A percentile compares a stretch with the other conserved stretches of the same genome.
Conservation (phyloP, 2,329 filamentous ascomycete genomes). For the Fusarium nelsonii region DNA sequence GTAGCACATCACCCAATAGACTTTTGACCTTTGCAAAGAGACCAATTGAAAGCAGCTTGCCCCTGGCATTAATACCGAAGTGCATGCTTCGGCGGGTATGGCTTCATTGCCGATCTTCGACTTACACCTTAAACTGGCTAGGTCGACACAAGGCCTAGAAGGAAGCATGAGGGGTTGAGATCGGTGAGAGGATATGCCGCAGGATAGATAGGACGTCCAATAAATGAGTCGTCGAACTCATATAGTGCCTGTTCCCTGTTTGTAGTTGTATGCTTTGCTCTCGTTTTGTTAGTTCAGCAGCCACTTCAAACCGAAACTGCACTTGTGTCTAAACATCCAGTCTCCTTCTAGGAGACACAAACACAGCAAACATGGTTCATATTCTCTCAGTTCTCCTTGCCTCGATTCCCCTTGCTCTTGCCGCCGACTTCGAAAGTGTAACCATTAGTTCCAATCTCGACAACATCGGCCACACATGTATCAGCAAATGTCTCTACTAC, state of each 20-base stretch:
- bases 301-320: not conserved
- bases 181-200: slow-evolving; percentile 22
- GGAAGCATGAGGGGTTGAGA: not conserved
- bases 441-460: slow-evolving; percentile 36
- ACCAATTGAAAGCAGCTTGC: slow-evolving; percentile 27
- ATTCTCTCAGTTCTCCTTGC: slow-evolving; percentile 17
- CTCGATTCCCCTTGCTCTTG: slow-evolving; percentile 5
- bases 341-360: not conserved
- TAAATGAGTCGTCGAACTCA: not conserved
- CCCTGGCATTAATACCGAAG: slow-evolving; percentile 31
- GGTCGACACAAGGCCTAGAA: not conserved
- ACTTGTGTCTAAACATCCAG: not conserved
- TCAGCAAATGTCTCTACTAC: slow-evolving; percentile 42
- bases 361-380: slow-evolving; percentile 23
- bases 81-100: slow-evolving; percentile 18
- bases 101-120: slow-evolving; percentile 7
- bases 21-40: not conserved
- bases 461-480: slow-evolving; percentile 32
- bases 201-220: not conserved
- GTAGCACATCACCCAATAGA: slow-evolving; percentile 17
- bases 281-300: not conserved
- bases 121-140: slow-evolving; percentile 16
- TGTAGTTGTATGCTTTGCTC: not conserved
- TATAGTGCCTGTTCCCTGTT: slow-evolving; percentile 16
- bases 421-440: slow-evolving; percentile 32